Base-by-base conservation (phyloP, 352 stramenopile genomes). In the Phytophthora chlamydospora region DNA sequence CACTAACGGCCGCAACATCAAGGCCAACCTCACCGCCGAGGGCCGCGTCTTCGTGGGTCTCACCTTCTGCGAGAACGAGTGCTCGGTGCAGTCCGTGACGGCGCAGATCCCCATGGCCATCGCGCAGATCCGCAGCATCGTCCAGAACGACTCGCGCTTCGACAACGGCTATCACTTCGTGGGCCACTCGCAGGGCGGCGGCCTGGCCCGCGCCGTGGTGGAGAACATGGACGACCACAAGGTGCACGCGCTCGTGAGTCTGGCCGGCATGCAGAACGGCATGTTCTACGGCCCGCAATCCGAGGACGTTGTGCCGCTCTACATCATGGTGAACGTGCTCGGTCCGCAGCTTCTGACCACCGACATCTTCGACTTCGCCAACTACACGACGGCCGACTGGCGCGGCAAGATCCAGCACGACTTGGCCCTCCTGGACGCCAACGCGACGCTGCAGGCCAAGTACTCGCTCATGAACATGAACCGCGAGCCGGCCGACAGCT, bases 191-290 rank as follows among this genome's bases (percentile, higher is more conserved):
- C 70, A 81, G 5, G 78, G 75, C 4, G 78, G 78, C 0, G 40
- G 71, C 1, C 40, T 85, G 8, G 71, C 71, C 8, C 75, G 75
- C 13, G 71, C 68, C 8, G 75, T 87, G 10, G 45, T 85, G 17
- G 78, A 87, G 56, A 66, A 80, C 38, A 83, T 83, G 75, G 64
- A 87, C 43, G 75, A 85, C 48, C 78, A 87, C 63, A 75, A 76
- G 9, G 70, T 75, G 21, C 60, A 75, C 34, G 63, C 62, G 29
- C 57, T 85, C 27, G 70, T 87, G 41, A 81, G 69, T 55, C 58
- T 87, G 10, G 78, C 75, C 0, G 75, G 78, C 2, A 65, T 69
- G 2, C 73, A 83, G 41, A 85, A 85, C 54, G 75, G 78, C 17
- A 65, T 75, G 48, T 88, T 88, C 55, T 81, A 80, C 54, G 76